Percentiles rank a stretch among this genome's conserved stretches.
Evolutionary conservation across 1,284 basidiomycete species (phyloP).

Genomic region (Malassezia cuniculi): DNA sequence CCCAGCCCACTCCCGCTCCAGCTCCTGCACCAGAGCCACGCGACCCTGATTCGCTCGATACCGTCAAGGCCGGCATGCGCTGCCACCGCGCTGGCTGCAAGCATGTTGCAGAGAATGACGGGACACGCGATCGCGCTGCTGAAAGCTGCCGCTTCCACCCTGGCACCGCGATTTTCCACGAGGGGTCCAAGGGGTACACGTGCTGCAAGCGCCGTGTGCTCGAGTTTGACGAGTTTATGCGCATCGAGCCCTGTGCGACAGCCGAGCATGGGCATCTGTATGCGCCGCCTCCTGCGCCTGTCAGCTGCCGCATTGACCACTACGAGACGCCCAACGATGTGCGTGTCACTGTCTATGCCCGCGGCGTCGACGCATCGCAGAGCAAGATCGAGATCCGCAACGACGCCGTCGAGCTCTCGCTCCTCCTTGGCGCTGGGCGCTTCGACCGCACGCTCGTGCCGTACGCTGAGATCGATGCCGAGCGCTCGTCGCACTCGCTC

Average conservation of each 20-base stretch:
- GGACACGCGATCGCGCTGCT: conserved; percentile 9
- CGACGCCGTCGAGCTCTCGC: conserved; percentile 23
- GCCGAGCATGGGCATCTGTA: conserved; percentile 35
- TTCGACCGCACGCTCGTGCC: conserved; percentile 25
- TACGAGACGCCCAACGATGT: conserved; percentile 42
- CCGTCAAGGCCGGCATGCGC: conserved; percentile 1
- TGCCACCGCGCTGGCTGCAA: conserved; percentile 10
- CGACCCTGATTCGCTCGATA: conserved; percentile 1
- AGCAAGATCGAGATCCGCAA: conserved; percentile 26
- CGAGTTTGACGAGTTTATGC: conserved; percentile 41
- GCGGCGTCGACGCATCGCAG: conserved; percentile 23
- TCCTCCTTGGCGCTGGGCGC: conserved; percentile 24
- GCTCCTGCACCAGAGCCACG: conserved; percentile 6
- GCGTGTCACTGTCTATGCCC: conserved; percentile 38
- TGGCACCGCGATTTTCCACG: conserved; percentile 42
- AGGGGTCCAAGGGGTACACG: conserved; percentile 42
- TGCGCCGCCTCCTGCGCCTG: conserved; percentile 15
- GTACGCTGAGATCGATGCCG: conserved; percentile 23
- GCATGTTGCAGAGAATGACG: conserved; percentile 1
- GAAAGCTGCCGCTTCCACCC: conserved; percentile 36
- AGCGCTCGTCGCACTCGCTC: conserved; percentile 26
- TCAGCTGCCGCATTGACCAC: conserved; percentile 38
- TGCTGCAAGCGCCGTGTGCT: conserved; percentile 42
- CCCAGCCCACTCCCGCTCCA: not conserved
- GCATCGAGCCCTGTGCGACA: conserved; percentile 34